These are phyloP conservation scores for Collybia mongolica DNA, from an alignment of 768 basidiomycete species.

Conservation along the genomic window DNA sequence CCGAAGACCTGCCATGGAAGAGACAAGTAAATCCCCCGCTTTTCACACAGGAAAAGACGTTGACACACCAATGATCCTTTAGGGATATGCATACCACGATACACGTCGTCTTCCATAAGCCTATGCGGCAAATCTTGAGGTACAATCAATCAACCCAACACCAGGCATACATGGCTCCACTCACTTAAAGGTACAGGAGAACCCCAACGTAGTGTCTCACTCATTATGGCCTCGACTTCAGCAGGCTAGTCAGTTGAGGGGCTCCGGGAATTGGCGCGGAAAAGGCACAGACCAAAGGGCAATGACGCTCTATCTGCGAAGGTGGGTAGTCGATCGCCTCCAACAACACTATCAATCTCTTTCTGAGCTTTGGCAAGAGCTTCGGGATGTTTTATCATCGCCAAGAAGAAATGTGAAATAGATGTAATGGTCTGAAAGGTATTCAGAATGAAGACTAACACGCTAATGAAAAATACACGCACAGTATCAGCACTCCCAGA, in stretches of 20 bases:
- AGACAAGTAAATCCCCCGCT: conserved; percentile 7
- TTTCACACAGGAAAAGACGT: background rate
- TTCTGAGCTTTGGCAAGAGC: conserved; percentile 56
- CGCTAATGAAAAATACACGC: conserved; percentile 5
- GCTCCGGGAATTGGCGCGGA: background rate
- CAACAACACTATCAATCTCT: conserved; percentile 64
- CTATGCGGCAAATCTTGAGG: conserved; percentile 59
- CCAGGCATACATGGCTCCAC: conserved; percentile 11
- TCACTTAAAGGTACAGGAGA: conserved; percentile 57
- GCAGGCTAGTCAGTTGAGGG: background rate
- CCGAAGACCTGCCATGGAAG: conserved; percentile 39
- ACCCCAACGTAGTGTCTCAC: conserved; percentile 56
- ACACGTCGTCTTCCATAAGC: conserved; percentile 64
- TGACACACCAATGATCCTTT: conserved; percentile 55
- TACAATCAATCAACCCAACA: conserved; percentile 1
- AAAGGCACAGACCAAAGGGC: conserved; percentile 46
- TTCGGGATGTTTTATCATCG: conserved; percentile 63
- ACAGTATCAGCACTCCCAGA: conserved; percentile 66
- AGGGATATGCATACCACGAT: conserved; percentile 55
- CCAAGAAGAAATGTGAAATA: conserved; percentile 61
- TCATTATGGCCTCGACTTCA: conserved; percentile 50
- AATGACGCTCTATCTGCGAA: conserved; percentile 54
- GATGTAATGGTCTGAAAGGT: conserved; percentile 49
- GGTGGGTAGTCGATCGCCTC: conserved; percentile 54
- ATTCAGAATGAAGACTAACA: conserved; percentile 1